These are phyloP conservation scores for Clonostachys rosea DNA, from an alignment of 2,329 filamentous ascomycete genomes.

Conservation along the genomic window DNA sequence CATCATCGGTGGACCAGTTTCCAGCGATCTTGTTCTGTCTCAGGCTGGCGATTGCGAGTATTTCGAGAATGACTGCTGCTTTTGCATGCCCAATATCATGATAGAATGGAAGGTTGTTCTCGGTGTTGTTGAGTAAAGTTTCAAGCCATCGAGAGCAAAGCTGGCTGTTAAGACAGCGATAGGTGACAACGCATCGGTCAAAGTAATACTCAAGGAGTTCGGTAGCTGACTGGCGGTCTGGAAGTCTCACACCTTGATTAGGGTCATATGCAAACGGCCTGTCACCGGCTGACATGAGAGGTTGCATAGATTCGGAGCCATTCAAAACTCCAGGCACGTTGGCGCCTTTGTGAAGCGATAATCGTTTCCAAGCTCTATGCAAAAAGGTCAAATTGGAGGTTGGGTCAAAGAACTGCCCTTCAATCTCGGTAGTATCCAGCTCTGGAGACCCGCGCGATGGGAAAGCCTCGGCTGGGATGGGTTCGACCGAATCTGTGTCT, in stretches of 20 bases:
- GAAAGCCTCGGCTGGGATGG: neutral
- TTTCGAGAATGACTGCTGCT: slow-evolving; percentile 38
- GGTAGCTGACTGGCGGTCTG: slow-evolving; percentile 6
- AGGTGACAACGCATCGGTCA: slow-evolving; percentile 54
- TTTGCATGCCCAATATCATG: slow-evolving; percentile 35
- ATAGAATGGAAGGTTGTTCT: slow-evolving; percentile 24
- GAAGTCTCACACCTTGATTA: slow-evolving; percentile 7
- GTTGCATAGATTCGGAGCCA: slow-evolving; percentile 9
- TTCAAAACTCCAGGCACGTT: slow-evolving; percentile 9
- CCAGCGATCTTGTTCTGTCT: slow-evolving; percentile 30
- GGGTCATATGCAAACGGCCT: slow-evolving; percentile 14
- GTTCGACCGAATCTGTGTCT: neutral
- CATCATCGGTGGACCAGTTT: neutral
- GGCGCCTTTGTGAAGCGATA: slow-evolving; percentile 20
- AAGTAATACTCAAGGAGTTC: slow-evolving; percentile 40
- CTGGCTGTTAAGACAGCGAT: slow-evolving; percentile 50
- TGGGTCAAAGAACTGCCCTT: slow-evolving; percentile 50
- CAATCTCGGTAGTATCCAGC: slow-evolving; percentile 26
- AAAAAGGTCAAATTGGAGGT: slow-evolving; percentile 52
- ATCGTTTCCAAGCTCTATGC: slow-evolving; percentile 45
- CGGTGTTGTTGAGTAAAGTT: slow-evolving; percentile 26
- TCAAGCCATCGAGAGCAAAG: slow-evolving; percentile 42
- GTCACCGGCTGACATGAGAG: slow-evolving; percentile 17
- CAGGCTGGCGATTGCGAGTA: slow-evolving; percentile 42
- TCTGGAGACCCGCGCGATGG: slow-evolving; percentile 18